phyloP scores from a whole-genome alignment of 73 alveolate genomes.

The Paramecium pentaurelia region DNA sequence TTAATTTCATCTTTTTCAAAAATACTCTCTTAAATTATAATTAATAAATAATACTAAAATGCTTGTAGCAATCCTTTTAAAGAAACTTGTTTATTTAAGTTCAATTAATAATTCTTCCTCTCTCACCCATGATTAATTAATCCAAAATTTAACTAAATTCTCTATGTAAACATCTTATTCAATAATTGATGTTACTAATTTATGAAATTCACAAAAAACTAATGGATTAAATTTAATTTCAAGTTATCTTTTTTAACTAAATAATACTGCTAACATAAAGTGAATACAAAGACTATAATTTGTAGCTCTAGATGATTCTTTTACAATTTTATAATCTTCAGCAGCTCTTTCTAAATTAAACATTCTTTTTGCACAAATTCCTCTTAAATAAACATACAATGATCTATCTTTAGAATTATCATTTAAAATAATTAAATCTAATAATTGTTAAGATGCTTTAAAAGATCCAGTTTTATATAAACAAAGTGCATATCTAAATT shows the following conservation, averaged over 20 bases:
- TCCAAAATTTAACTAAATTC: slow-evolving; percentile 43
- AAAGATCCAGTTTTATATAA: slow-evolving; percentile 41
- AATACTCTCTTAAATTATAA: neutral
- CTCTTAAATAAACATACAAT: slow-evolving; percentile 40
- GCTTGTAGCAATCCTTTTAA: slow-evolving; percentile 46
- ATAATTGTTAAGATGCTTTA: neutral
- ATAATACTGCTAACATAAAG: slow-evolving; percentile 55
- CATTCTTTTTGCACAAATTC: slow-evolving; percentile 46
- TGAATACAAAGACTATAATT: slow-evolving; percentile 43
- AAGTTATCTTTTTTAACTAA: slow-evolving; percentile 34
- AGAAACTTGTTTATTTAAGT: slow-evolving; percentile 18
- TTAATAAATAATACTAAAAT: neutral
- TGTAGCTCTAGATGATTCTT: slow-evolving; percentile 42
- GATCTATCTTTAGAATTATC: neutral
- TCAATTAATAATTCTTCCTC: neutral
- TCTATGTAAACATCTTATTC: slow-evolving; percentile 11
- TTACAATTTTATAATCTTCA: slow-evolving; percentile 17
- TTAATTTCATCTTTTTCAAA: neutral
- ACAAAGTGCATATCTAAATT: slow-evolving; percentile 55
- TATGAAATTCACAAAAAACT: slow-evolving; percentile 43
- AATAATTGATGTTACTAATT: slow-evolving; percentile 39
- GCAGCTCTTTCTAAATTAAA: slow-evolving; percentile 57
- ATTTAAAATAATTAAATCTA: slow-evolving; percentile 7
- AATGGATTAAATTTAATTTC: slow-evolving; percentile 45
- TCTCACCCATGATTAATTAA: neutral